Evolutionary conservation across 768 basidiomycete species (phyloP), one percentile per base, ranked within the genome.

Genomic region (Pholiota conissans): DNA sequence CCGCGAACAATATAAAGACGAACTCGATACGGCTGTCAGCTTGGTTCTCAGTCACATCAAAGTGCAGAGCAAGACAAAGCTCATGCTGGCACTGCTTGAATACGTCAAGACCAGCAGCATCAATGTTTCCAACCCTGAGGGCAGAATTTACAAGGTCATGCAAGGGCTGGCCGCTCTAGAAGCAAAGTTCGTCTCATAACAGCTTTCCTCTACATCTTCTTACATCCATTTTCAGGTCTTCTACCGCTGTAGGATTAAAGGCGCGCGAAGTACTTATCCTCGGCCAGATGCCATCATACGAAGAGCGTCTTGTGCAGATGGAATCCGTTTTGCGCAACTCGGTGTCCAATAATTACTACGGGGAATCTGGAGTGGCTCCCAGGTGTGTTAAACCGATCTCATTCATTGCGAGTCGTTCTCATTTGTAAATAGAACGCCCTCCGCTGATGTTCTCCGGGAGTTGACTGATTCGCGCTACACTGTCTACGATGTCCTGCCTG

Each of bases 211-310:
- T 13, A 48, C 29, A 24, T 45, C 29, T 55, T 52, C 53, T 28
- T 47, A 37, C 5, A 45, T 57, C 27, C 55, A 3, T 34, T 22
- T 48, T 45, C 63, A 92, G 90, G 67, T 93, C 93, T 5, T 96
- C 95, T n/a, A 91, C 86, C 28, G 80, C 88, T 55, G 95, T 98
- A 32, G 84, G 95, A 2, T 75, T 99, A 61, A 98, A 96, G 74
- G 97, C 97, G 39, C 91, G 97, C 46, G 97, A 99, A 76, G 97
- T 97, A 6, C 82, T 98, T 47, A 98, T 99, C 67, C 82, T 93
- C 29, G 93, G 92, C 47, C 93, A 96, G 71, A 90, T 99, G 84
- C 97, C 97, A 5, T 96, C 95, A 13, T 96, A 93, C 69, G 95
- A 98, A 67, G 97, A 98, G 71, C 90, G 97, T 57, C 79, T 88